Conservation (phyloP, 2,329 filamentous ascomycete species). For the Fusarium nematophilum region DNA sequence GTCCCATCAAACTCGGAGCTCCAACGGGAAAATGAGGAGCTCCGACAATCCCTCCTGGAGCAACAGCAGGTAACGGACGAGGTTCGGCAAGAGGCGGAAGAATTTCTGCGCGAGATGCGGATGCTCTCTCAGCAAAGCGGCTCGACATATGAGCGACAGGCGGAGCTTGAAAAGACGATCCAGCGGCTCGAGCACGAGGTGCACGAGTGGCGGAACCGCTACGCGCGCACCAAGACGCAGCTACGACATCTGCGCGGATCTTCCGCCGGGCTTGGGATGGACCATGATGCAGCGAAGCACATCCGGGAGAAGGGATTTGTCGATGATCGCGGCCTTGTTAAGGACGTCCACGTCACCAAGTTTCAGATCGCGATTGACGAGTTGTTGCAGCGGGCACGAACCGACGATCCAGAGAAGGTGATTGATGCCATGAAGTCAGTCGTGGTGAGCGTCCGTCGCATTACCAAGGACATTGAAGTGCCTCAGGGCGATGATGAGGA, state of each 20-base stretch:
- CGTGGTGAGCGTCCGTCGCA: conserved; percentile 82
- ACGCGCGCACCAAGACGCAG: conserved; percentile 89
- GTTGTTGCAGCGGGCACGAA: conserved; percentile 80
- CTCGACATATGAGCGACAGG: conserved; percentile 83
- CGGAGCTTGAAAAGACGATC: conserved; percentile 79
- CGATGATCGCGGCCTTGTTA: conserved; percentile 80
- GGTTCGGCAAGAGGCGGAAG: conserved; percentile 84
- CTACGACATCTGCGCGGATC: conserved; percentile 83
- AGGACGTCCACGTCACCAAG: conserved; percentile 91
- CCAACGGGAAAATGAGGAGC: conserved; percentile 74
- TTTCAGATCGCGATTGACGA: conserved; percentile 97
- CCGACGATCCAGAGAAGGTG: conserved; percentile 77
- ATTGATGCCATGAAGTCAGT: conserved; percentile 90
- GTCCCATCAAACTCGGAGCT: conserved; percentile 63
- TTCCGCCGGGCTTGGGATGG: conserved; percentile 77
- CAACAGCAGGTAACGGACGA: conserved; percentile 89
- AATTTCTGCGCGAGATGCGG: conserved; percentile 91
- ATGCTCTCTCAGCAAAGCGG: conserved; percentile 83
- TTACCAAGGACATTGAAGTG: conserved; percentile 83
- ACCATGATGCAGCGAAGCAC: conserved; percentile 76
- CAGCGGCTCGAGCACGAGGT: conserved; percentile 83
- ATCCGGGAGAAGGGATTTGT: conserved; percentile 75
- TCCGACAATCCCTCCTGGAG: conserved; percentile 73
- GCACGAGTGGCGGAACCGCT: conserved; percentile 89
- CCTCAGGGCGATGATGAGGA: conserved; percentile 65